A percentile compares a stretch with the other conserved stretches of the same genome.
These are phyloP conservation scores for Forsythia suspensa DNA, from an alignment of 257 asterid species.

Conservation along the genomic window DNA sequence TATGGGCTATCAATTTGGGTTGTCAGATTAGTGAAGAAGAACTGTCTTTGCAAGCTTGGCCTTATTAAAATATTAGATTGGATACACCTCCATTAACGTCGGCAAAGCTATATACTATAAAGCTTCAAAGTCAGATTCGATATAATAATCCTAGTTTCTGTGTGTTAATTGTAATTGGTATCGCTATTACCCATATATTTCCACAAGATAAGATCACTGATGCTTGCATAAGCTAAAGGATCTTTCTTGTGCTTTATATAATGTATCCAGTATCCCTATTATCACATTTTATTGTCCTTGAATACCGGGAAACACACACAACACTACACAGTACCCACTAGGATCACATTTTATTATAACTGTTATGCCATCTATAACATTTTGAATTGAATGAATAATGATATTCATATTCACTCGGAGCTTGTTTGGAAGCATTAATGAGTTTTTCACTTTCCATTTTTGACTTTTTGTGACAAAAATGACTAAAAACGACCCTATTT, in stretches of 20 bases:
- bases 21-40: too few relatives aligned
- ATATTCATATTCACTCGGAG: too few relatives aligned
- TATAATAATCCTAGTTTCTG: neutral
- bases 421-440: neutral
- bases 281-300: neutral
- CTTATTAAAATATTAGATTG: neutral
- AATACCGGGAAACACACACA: neutral
- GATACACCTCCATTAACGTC: neutral
- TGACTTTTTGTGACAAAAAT: neutral
- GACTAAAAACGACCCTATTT: too few relatives aligned
- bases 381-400: too few relatives aligned
- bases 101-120: conserved; percentile 9
- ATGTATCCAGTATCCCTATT: neutral
- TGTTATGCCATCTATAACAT: too few relatives aligned
- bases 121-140: neutral
- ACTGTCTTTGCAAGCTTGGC: conserved; percentile 3
- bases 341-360: too few relatives aligned
- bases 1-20: neutral
- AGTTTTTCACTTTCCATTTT: too few relatives aligned
- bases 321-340: too few relatives aligned
- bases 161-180: conserved; percentile 7
- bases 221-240: neutral
- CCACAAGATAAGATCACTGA: neutral
- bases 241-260: neutral
- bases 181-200: neutral